Evolutionary conservation across 345 rosid genomes (phyloP).

Genomic region (Citrus cavaleriei): DNA sequence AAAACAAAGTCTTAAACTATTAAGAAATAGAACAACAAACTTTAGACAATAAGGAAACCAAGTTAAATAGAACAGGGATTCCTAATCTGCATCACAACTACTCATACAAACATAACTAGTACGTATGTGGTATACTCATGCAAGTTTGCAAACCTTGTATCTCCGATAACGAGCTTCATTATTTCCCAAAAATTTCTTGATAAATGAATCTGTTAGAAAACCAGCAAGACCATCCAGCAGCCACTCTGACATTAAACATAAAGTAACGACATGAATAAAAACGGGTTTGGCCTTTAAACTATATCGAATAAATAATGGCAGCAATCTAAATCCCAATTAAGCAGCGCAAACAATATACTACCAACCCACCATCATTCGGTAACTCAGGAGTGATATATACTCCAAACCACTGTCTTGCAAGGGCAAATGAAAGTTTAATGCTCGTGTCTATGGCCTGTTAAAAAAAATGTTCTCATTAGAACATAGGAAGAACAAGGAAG

Average conservation of each 20-base stretch:
- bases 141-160: constrained; percentile 63
- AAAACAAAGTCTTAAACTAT: too few relatives aligned
- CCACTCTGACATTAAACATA: constrained; percentile 65
- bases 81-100: not conserved
- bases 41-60: too few relatives aligned
- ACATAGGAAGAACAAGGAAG: constrained; percentile 5
- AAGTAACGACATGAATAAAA: constrained; percentile 11
- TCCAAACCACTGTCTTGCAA: constrained; percentile 99
- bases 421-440: constrained; percentile 81
- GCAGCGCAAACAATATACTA: constrained; percentile 15
- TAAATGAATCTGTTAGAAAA: constrained; percentile 81
- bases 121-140: not conserved
- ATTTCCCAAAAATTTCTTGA: constrained; percentile 90
- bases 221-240: constrained; percentile 96
- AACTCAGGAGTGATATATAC: constrained; percentile 72
- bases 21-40: too few relatives aligned
- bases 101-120: not conserved
- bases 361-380: constrained; percentile 78
- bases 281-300: not conserved
- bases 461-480: constrained; percentile 26
- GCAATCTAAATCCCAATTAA: constrained; percentile 9
- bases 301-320: not conserved
- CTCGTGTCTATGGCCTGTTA: constrained; percentile 84
- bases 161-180: constrained; percentile 92
- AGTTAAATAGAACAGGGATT: too few relatives aligned